Conservation (phyloP, 2,329 filamentous ascomycete species). For the Penicillium sp. region DNA sequence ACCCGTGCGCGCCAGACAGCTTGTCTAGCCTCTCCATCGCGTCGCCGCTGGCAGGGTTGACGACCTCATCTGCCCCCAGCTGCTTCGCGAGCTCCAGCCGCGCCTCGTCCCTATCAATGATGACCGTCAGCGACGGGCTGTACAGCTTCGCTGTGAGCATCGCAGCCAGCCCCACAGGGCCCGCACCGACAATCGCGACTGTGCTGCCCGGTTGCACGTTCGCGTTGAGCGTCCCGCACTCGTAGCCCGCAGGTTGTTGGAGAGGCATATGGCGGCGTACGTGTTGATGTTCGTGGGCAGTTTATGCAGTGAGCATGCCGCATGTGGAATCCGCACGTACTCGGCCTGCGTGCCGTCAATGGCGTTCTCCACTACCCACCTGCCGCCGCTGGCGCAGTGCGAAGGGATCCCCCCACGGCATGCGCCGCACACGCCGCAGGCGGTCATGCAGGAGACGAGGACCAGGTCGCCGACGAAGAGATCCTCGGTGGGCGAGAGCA, state of each 20-base stretch:
- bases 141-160: constrained; percentile 62
- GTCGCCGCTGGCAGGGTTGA: constrained; percentile 47
- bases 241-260: constrained; percentile 54
- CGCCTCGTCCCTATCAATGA: constrained; percentile 57
- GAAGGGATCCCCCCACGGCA: constrained; percentile 59
- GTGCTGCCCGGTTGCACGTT: constrained; percentile 58
- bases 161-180: constrained; percentile 61
- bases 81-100: constrained; percentile 54
- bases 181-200: constrained; percentile 61
- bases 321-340: constrained; percentile 58
- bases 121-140: constrained; percentile 56
- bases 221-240: constrained; percentile 59
- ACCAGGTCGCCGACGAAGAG: constrained; percentile 58
- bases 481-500: constrained; percentile 52
- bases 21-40: constrained; percentile 46
- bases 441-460: constrained; percentile 57
- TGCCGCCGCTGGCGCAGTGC: constrained; percentile 58
- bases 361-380: constrained; percentile 59
- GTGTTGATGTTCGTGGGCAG: background rate
- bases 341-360: constrained; percentile 61
- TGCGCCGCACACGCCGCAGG: constrained; percentile 56
- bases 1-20: constrained; percentile 58
- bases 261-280: no score
- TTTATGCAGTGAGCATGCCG: constrained; percentile 50
- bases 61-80: constrained; percentile 55